Conservation (phyloP, 805 yeast genomes). For the Ogataea polymorpha region DNA sequence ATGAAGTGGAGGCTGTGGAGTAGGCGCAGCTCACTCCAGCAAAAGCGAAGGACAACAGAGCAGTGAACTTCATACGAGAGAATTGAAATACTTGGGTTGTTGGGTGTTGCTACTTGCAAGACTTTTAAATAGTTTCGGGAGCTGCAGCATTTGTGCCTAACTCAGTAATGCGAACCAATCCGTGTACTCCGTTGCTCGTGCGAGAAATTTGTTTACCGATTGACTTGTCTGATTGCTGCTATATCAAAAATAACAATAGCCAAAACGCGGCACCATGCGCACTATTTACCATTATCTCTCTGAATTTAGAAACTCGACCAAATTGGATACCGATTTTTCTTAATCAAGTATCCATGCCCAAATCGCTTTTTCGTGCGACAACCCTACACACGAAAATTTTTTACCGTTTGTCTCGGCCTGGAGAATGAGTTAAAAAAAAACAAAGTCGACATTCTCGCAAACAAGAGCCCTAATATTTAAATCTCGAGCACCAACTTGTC, state of each 20-base stretch:
- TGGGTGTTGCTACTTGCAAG: neutral
- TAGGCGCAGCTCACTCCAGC: constrained; percentile 9
- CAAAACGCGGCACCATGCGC: neutral
- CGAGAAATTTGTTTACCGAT: neutral
- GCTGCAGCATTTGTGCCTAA: constrained; percentile 1
- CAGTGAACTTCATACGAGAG: constrained; percentile 12
- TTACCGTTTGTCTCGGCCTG: constrained; percentile 4
- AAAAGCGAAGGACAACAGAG: constrained; percentile 8
- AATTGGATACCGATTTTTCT: constrained; percentile 3
- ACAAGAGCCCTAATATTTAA: constrained; percentile 4
- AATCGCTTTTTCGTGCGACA: neutral
- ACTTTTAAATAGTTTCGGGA: neutral
- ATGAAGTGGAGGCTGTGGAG: constrained; percentile 17
- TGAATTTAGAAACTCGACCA: constrained; percentile 3
- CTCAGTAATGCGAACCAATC: neutral
- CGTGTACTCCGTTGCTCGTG: neutral
- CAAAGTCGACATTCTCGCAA: constrained; percentile 6
- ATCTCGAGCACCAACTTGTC: neutral
- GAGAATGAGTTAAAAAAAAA: constrained; percentile 9
- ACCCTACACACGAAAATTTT: constrained; percentile 13
- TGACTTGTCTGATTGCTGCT: neutral
- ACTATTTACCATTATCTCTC: neutral
- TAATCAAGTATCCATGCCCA: neutral
- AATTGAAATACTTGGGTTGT: neutral
- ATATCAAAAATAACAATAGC: neutral